Evolutionary conservation across 2,329 filamentous ascomycete genomes (phyloP).

Genomic region (Aschersonia sp.): DNA sequence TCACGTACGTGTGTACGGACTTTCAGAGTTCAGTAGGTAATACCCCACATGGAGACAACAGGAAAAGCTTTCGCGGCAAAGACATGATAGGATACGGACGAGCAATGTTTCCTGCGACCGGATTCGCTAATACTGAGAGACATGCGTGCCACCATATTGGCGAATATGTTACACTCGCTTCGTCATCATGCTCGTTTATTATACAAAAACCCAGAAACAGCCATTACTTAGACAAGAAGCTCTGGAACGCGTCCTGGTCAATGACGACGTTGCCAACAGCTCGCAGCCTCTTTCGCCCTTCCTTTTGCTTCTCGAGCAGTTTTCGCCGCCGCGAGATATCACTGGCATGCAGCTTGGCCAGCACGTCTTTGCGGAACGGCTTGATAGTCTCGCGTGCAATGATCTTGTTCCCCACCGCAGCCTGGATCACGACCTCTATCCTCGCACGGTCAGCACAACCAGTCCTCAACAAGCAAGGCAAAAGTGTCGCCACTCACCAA

Average conservation of each 20-base stretch:
- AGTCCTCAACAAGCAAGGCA: not conserved
- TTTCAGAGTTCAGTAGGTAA: too few relatives aligned
- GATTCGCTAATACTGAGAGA: too few relatives aligned
- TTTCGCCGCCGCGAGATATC: slow-evolving; percentile 75
- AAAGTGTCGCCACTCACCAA: slow-evolving; percentile 28
- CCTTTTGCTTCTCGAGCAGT: slow-evolving; percentile 91
- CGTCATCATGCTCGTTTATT: not conserved
- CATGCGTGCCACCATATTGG: too few relatives aligned
- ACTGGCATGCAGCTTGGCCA: slow-evolving; percentile 83
- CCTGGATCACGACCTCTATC: slow-evolving; percentile 79
- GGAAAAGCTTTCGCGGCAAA: too few relatives aligned
- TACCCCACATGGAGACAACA: too few relatives aligned
- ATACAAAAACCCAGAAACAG: too few relatives aligned
- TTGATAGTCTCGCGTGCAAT: slow-evolving; percentile 91
- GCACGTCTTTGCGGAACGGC: slow-evolving; percentile 88
- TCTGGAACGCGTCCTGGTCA: slow-evolving; percentile 89
- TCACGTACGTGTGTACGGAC: too few relatives aligned
- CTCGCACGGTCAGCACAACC: slow-evolving; percentile 5
- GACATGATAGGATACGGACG: too few relatives aligned
- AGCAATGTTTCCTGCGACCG: too few relatives aligned
- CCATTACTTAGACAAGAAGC: slow-evolving; percentile 65
- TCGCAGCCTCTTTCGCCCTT: slow-evolving; percentile 75
- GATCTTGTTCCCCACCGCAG: slow-evolving; percentile 66
- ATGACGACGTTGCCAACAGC: slow-evolving; percentile 87
- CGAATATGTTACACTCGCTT: too few relatives aligned